Conservation (phyloP, 1,284 basidiomycete genomes). For the Rhodotorula sp. region DNA sequence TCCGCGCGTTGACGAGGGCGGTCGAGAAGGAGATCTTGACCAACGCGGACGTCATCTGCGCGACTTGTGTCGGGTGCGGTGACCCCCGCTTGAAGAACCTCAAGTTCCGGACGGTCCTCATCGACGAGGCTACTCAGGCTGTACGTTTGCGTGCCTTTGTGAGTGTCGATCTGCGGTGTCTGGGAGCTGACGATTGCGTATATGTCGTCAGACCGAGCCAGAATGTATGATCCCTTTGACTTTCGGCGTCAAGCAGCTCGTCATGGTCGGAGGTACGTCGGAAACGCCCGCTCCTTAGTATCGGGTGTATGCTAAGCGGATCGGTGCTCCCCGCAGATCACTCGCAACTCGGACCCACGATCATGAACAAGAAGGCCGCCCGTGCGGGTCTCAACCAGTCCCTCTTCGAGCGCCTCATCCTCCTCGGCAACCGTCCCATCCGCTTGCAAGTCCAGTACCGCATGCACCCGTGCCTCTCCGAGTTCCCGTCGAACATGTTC, state of each 20-base stretch:
- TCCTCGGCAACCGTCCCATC: slow-evolving; percentile 93
- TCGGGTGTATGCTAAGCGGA: background rate
- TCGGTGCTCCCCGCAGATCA: slow-evolving; percentile 33
- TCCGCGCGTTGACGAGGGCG: slow-evolving; percentile 88
- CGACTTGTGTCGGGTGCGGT: slow-evolving; percentile 96
- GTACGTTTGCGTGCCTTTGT: slow-evolving; percentile 54
- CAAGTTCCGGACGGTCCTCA: slow-evolving; percentile 97
- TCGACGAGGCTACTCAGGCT: slow-evolving; percentile 98
- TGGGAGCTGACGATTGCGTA: too few species aligned
- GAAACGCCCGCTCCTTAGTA: background rate
- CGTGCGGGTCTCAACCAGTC: slow-evolving; percentile 95
- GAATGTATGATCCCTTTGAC: slow-evolving; percentile 99
- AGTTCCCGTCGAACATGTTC: slow-evolving; percentile 99
- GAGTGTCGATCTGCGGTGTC: background rate
- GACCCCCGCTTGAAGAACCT: slow-evolving; percentile 92
- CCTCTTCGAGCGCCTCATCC: slow-evolving; percentile 93
- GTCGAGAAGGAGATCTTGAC: slow-evolving; percentile 96
- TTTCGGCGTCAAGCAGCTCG: slow-evolving; percentile 96
- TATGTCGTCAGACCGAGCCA: slow-evolving; percentile 50
- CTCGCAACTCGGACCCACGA: slow-evolving; percentile 91
- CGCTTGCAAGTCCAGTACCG: slow-evolving; percentile 99
- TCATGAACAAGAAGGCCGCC: slow-evolving; percentile 99
- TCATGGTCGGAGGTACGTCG: slow-evolving; percentile 79
- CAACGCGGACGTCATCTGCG: slow-evolving; percentile 96
- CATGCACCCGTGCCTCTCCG: slow-evolving; percentile 98